Evolutionary conservation across 2,329 filamentous ascomycete genomes (phyloP).

Genomic region (Penicillium sp.): DNA sequence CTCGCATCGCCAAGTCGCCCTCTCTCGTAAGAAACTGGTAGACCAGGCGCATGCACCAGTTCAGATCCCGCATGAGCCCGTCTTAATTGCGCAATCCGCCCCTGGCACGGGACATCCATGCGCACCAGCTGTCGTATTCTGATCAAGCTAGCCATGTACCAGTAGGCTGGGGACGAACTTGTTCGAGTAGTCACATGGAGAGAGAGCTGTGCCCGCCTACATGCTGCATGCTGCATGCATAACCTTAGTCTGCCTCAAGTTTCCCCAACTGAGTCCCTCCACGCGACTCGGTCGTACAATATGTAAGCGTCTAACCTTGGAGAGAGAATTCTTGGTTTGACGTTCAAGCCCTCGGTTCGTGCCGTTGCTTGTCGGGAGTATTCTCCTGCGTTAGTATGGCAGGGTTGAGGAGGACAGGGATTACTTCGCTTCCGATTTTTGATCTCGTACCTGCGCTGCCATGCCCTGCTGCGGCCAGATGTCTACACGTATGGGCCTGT

Average conservation of each 20-base stretch:
- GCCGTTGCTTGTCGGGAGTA: constrained; percentile 8
- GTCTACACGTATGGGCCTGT: background rate
- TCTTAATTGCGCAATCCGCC: constrained; percentile 15
- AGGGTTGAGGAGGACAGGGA: background rate
- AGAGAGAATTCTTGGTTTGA: constrained; percentile 4
- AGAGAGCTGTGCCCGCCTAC: background rate
- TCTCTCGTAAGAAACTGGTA: background rate
- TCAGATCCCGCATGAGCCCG: background rate
- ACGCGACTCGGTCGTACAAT: background rate
- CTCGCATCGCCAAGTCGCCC: background rate
- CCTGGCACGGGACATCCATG: constrained; percentile 2
- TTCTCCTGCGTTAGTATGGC: background rate
- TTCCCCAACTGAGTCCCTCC: background rate
- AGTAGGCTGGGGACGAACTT: background rate
- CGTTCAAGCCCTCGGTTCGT: constrained; percentile 18
- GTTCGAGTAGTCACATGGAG: background rate
- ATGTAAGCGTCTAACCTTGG: background rate
- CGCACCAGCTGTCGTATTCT: background rate
- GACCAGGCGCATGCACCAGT: constrained; percentile 4
- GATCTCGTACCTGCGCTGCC: too few relatives aligned
- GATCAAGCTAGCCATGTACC: background rate
- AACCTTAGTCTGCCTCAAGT: background rate
- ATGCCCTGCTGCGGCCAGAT: background rate
- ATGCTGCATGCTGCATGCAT: constrained; percentile 7
- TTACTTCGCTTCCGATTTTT: background rate